Evolutionary conservation across 306 rosid genomes (phyloP).

Genomic region (Cicer bijugum): DNA sequence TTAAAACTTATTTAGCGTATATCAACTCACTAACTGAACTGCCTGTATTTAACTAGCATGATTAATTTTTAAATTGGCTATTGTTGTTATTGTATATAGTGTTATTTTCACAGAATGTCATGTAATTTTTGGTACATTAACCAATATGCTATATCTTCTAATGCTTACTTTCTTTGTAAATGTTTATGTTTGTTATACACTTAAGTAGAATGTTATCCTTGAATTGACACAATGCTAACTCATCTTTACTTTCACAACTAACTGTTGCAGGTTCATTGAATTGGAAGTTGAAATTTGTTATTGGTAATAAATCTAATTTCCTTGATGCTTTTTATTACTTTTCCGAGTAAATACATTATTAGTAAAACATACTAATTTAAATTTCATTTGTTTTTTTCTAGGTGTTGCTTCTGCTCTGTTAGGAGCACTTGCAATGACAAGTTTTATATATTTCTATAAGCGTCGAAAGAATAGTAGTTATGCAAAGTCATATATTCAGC

Average conservation of each 20-base stretch:
- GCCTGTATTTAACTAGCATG: neutral
- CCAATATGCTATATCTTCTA: neutral
- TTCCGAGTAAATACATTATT: neutral
- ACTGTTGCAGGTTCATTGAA: slow-evolving; percentile 28
- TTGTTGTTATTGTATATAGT: neutral
- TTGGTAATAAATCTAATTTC: slow-evolving; percentile 56
- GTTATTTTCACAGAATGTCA: neutral
- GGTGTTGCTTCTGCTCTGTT: slow-evolving; percentile 27
- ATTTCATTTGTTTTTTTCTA: slow-evolving; percentile 34
- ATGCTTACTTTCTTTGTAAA: slow-evolving; percentile 1
- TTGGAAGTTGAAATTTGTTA: neutral
- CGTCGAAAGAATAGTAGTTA: slow-evolving; percentile 37
- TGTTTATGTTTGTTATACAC: neutral
- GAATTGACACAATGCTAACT: slow-evolving; percentile 35
- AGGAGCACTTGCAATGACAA: neutral
- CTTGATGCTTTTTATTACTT: neutral
- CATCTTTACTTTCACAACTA: slow-evolving; percentile 23
- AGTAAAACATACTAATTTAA: neutral
- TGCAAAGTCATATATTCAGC: slow-evolving; percentile 39
- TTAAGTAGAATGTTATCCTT: slow-evolving; percentile 8
- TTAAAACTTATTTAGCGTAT: neutral
- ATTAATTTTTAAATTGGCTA: neutral
- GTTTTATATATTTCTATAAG: slow-evolving; percentile 5
- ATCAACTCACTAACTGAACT: neutral
- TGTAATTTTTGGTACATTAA: slow-evolving; percentile 9